Base-by-base conservation (phyloP, 768 basidiomycete genomes). In the Trametes punicea region DNA sequence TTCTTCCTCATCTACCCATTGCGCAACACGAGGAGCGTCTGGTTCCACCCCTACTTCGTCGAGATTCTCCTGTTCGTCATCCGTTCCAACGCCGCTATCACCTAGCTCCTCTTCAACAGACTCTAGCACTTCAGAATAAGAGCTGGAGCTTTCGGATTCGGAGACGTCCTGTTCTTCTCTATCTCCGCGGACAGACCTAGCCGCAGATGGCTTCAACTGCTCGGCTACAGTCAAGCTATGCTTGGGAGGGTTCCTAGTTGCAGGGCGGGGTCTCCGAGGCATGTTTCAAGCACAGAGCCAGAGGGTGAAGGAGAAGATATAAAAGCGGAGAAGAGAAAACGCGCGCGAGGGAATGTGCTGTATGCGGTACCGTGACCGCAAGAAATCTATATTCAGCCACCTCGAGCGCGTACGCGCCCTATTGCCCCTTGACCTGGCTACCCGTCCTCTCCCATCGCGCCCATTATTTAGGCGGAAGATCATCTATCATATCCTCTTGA, bases 11-110 rank as follows among this genome's bases (percentile, higher is more conserved):
- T 80, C 82, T 4, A 79, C 72, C 83, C 84, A 88, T 62, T 82
- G 83, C 13, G 76, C 79, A 25, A 84, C 72, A n/a, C 84, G 74
- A 7, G 83, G 82, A 2, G 73, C 74, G 64, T 86, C 84, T 4
- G 70, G 67, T 53, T 78, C 75, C 4, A 55, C 54, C 1, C 52
- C 53, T 6, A 21, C 21, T 4, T 58, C 53, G 0, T 58, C 53
- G 3, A 49, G 42, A 15, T 46, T 47, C 16, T 60, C 56, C 18
- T 3, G 18, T 11, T 56, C 62, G 11, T 51, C 46, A 4, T 57
- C 65, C 47, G 62, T 61, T 46, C 58, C 67, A 23, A 60, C 64
- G 33, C 60, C 67, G 25, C 70, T 71, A n/a, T 71, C 74, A 10
- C 67, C 67, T 9, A 63, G 44, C 11, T 53, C 63, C 16, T 39